These are phyloP conservation scores for Melampsora americana DNA, from an alignment of 1,284 basidiomycete species.

Conservation along the genomic window DNA sequence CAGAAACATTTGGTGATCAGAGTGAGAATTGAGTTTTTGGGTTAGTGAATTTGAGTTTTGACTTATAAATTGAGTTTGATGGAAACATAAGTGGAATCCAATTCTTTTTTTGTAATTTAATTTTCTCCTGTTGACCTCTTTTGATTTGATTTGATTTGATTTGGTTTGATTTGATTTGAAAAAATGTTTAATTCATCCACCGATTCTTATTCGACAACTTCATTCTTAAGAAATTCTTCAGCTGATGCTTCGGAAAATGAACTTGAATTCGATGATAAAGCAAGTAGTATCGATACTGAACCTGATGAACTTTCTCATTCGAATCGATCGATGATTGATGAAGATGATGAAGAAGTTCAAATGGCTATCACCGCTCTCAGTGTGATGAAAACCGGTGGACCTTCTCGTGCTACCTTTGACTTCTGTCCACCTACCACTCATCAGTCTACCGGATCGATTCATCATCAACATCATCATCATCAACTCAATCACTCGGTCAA, in stretches of 20 bases:
- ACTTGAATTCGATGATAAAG: not conserved
- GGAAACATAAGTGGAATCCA: too few relatives aligned
- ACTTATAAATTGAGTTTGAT: too few relatives aligned
- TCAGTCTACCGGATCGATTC: not conserved
- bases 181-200: too few relatives aligned
- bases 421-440: not conserved
- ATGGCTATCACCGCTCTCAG: constrained; percentile 7
- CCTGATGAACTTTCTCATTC: not conserved
- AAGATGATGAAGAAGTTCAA: constrained; percentile 2
- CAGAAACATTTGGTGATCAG: too few relatives aligned
- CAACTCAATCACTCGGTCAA: not conserved
- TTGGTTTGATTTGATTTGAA: too few relatives aligned
- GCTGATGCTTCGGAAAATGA: not conserved
- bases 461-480: not conserved
- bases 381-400: constrained; percentile 8
- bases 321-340: not conserved
- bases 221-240: not conserved
- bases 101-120: too few relatives aligned
- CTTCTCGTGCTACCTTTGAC: not conserved
- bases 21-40: too few relatives aligned
- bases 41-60: too few relatives aligned
- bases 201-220: not conserved
- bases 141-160: too few relatives aligned
- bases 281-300: not conserved
- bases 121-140: too few relatives aligned